A percentile compares a stretch with the other conserved stretches of the same genome.
Evolutionary conservation across 768 basidiomycete genomes (phyloP).

Genomic region (Mycena belliarum): DNA sequence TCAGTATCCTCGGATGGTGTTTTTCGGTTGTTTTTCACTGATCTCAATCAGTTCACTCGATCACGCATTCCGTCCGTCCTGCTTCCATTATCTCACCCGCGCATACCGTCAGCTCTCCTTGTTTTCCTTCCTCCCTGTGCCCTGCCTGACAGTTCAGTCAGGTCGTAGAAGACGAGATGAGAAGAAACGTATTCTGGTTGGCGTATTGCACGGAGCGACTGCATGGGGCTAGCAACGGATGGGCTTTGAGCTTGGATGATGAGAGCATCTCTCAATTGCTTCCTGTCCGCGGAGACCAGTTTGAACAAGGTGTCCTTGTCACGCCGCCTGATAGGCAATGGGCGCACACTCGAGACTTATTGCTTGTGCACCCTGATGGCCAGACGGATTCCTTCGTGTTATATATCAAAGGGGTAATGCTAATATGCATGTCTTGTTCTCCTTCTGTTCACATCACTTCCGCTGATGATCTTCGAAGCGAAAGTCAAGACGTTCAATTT

Average conservation of each 20-base stretch:
- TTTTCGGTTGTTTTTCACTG: not conserved
- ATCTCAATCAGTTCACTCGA: slow-evolving; percentile 45
- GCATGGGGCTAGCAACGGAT: slow-evolving; percentile 67
- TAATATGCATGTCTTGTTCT: slow-evolving; percentile 47
- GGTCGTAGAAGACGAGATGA: slow-evolving; percentile 63
- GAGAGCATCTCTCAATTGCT: slow-evolving; percentile 72
- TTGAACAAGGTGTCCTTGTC: slow-evolving; percentile 61
- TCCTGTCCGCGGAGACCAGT: slow-evolving; percentile 60
- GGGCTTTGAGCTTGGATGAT: slow-evolving; percentile 72
- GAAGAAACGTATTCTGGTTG: slow-evolving; percentile 74
- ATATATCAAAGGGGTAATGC: slow-evolving; percentile 67
- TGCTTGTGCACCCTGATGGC: slow-evolving; percentile 60
- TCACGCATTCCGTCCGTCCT: slow-evolving; percentile 56
- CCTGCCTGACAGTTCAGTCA: not conserved
- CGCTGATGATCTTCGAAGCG: slow-evolving; percentile 3
- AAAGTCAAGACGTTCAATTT: slow-evolving; percentile 63
- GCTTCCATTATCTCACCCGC: slow-evolving; percentile 62
- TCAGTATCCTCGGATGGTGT: not conserved
- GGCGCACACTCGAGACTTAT: slow-evolving; percentile 61
- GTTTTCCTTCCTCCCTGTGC: not conserved
- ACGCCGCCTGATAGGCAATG: slow-evolving; percentile 60
- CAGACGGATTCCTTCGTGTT: slow-evolving; percentile 72
- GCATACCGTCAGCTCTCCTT: slow-evolving; percentile 39
- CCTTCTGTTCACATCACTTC: not conserved
- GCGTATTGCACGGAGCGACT: slow-evolving; percentile 71